Evolutionary conservation across 139 green algal genomes (phyloP), one percentile per base, ranked within the genome.

Genomic region (Gonium pectorale): DNA sequence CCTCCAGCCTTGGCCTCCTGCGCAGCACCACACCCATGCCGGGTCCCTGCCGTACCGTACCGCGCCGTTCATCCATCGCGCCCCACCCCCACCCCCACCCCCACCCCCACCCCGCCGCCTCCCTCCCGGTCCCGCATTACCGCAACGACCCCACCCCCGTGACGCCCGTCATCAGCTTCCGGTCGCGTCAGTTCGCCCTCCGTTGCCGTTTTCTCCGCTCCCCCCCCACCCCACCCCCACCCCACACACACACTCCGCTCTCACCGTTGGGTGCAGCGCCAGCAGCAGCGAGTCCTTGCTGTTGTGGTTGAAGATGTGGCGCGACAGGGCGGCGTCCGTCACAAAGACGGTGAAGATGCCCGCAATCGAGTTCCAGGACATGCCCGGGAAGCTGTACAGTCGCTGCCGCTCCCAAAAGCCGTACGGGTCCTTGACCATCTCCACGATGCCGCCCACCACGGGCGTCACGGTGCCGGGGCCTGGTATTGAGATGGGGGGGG

Each of bases 381-480:
- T 80, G 29, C 95, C 95, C 4, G 91, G 87, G 60, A 90, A 92
- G 43, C 71, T 87, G 56, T 87, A 94, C 40, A 79, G 79, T 19
- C 90, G 91, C 84, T 94, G 92, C 0, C 64, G 54, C 88, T 94
- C 90, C 91, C 92, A 95, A 73, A 95, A 95, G 26, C 60, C 60
- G 29, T 93, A 94, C 4, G 94, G 93, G 80, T 97, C 90, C 68
- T 92, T 89, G 24, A 97, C 90, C 95, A 98, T 98, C 71, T 93
- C 88, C 24, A 97, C 87, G 9, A 98, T 87, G 51, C 94, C 90
- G 6, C 95, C 95, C 19, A 97, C 33, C 26, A 98, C 68, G n/a
- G 95, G 95, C 0, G 88, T 89, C 24, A 92, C 90, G 40, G 54
- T 89, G 49, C 64, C 29, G 2, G 94, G 94, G 9, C 89, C 92